Evolutionary conservation across 352 stramenopile genomes (phyloP), one percentile per base, ranked within the genome.

Genomic region (Phytophthora palmivora): DNA sequence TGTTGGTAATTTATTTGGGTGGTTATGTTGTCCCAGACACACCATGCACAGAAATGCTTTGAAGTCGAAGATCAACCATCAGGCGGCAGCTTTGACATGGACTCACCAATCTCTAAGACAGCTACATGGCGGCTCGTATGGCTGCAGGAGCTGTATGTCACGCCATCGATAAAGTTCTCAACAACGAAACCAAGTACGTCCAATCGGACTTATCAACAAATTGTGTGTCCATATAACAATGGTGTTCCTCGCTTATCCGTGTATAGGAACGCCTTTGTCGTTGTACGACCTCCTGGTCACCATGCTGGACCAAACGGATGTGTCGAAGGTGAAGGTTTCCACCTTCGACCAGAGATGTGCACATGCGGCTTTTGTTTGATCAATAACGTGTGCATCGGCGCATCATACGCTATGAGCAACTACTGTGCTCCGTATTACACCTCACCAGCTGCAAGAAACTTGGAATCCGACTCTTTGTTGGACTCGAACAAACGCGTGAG

Each of bases 91-190:
- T 85, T 90, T 44, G 81, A 90, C 53, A 79, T 76, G 65, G 83
- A 92, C 43, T 84, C 81, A 24, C 74, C 79, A 1, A 87, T 92
- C 43, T 89, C 78, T 36, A 76, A 75, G 44, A 78, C 62, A 88
- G 76, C 55, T 89, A 88, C 37, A 48, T 74, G 41, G 79, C 78
- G 0, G 78, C 82, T 44, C 70, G 69, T 15, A 76, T 82, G 42
- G 82, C 82, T 16, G 82, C 76, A 12, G 82, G 82, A 1, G 78
- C 79, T 3, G 82, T 89, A 6, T 88, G 77, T 21, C 78, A 88
- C 30, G 82, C 82, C 8, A 72, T 91, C 46, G 82, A 91, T 72
- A 76, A 85, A 51, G 82, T 91, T 1, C 47, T 91, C 19, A 68
- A 58, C 39, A 74, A 77, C 54, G 65, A 87, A 44, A 84, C 65